Conservation (phyloP, 768 basidiomycete genomes). For the Phanerodontia chrysosporium region DNA sequence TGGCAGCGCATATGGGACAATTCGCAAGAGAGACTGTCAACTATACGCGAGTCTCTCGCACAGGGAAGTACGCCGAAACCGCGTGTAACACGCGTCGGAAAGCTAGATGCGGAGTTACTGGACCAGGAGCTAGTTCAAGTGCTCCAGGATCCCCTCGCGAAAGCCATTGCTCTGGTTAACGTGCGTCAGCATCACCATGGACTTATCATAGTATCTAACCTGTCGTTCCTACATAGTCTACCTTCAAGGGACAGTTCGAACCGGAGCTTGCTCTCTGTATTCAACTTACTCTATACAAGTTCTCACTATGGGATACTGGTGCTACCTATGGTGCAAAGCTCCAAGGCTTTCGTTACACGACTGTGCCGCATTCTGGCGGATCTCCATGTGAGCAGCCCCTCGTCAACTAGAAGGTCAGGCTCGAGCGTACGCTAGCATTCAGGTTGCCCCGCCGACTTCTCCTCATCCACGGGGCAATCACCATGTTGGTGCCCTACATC, state of each 20-base stretch:
- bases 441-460: slow-evolving; percentile 60
- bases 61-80: slow-evolving; percentile 28
- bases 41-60: slow-evolving; percentile 41
- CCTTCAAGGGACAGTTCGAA: slow-evolving; percentile 59
- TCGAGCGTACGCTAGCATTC: slow-evolving; percentile 41
- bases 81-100: slow-evolving; percentile 76
- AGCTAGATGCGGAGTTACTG: slow-evolving; percentile 86
- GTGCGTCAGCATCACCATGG: slow-evolving; percentile 37
- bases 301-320: slow-evolving; percentile 78
- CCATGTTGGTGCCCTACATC: slow-evolving; percentile 74
- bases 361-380: slow-evolving; percentile 16
- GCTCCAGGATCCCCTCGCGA: slow-evolving; percentile 76
- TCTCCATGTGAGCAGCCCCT: background rate
- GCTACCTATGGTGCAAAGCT: slow-evolving; percentile 81
- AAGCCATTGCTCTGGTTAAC: slow-evolving; percentile 61
- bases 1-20: slow-evolving; percentile 67
- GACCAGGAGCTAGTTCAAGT: slow-evolving; percentile 84
- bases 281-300: slow-evolving; percentile 69
- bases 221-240: slow-evolving; percentile 35
- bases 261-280: slow-evolving; percentile 72
- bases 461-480: slow-evolving; percentile 64
- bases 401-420: background rate
- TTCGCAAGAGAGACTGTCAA: slow-evolving; percentile 51
- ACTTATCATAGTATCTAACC: background rate
- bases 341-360: slow-evolving; percentile 68